Evolutionary conservation across 495 filamentous ascomycete species (phyloP).

Genomic region (Extremus antarcticus): DNA sequence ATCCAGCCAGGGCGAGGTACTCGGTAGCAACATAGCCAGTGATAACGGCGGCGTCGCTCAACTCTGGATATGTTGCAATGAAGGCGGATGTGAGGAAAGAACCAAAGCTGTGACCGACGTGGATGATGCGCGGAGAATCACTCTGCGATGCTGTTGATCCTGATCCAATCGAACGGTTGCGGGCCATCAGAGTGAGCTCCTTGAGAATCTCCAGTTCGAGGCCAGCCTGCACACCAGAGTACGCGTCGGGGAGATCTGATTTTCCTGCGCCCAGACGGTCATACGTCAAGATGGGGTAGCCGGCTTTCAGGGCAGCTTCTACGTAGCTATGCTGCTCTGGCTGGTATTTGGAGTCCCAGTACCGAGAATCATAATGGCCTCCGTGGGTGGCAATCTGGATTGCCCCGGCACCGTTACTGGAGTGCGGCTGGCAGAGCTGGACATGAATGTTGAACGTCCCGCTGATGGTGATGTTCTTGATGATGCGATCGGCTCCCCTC

Average conservation of each 20-base stretch:
- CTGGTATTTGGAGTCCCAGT: slow-evolving; percentile 12
- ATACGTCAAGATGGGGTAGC: slow-evolving; percentile 18
- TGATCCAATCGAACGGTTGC: slow-evolving; percentile 13
- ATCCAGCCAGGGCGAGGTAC: slow-evolving; percentile 4
- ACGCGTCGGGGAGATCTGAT: slow-evolving; percentile 12
- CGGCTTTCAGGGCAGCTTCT: slow-evolving; percentile 8
- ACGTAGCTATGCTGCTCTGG: slow-evolving; percentile 7
- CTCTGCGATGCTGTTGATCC: too few species aligned
- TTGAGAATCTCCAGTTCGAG: slow-evolving; percentile 18
- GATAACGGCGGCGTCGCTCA: slow-evolving; percentile 15
- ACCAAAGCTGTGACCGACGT: slow-evolving; percentile 16
- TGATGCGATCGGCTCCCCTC: slow-evolving; percentile 13
- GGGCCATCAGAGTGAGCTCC: slow-evolving; percentile 13
- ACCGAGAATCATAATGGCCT: slow-evolving; percentile 12
- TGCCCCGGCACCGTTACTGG: neutral
- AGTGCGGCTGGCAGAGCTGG: slow-evolving; percentile 11
- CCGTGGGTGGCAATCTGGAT: slow-evolving; percentile 18
- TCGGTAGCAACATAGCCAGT: slow-evolving; percentile 3
- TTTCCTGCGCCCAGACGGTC: slow-evolving; percentile 14
- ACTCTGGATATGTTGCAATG: slow-evolving; percentile 19
- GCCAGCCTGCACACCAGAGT: slow-evolving; percentile 12
- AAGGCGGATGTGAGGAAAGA: slow-evolving; percentile 19
- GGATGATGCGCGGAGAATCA: slow-evolving; percentile 5
- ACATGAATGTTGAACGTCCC: slow-evolving; percentile 13
- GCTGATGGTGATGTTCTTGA: slow-evolving; percentile 24